These are phyloP conservation scores for Blattamonas nauphoetae DNA, from an alignment of 78 protist species.

Conservation along the genomic window DNA sequence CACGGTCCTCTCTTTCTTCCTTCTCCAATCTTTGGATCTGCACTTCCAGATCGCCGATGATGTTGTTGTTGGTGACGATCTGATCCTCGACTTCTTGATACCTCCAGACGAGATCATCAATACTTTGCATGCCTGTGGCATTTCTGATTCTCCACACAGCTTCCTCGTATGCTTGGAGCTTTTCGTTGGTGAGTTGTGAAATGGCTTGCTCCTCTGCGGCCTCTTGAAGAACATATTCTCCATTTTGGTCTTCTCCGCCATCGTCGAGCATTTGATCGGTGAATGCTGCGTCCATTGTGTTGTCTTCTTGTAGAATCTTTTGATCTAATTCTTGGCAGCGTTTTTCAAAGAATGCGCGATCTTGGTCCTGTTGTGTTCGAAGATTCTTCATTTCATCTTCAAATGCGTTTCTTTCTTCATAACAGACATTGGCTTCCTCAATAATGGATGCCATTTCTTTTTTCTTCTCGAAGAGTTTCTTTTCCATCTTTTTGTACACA, in stretches of 20 bases:
- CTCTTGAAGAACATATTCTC: slow-evolving; percentile 14
- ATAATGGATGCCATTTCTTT: slow-evolving; percentile 42
- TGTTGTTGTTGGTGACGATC: background rate
- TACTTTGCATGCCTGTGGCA: slow-evolving; percentile 54
- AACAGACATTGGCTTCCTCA: slow-evolving; percentile 44
- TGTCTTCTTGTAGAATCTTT: slow-evolving; percentile 17
- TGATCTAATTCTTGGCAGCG: slow-evolving; percentile 12
- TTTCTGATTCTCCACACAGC: slow-evolving; percentile 48
- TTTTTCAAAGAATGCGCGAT: background rate
- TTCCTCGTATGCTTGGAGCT: slow-evolving; percentile 50
- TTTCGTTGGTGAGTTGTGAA: slow-evolving; percentile 6
- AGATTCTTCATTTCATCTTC: background rate
- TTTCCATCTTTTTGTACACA: slow-evolving; percentile 48
- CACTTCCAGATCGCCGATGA: background rate
- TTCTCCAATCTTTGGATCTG: background rate
- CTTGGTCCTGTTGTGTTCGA: background rate
- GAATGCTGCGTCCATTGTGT: background rate
- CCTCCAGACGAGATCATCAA: slow-evolving; percentile 45
- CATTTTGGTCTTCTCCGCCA: background rate
- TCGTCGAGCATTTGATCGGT: background rate
- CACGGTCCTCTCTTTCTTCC: background rate
- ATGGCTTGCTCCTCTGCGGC: slow-evolving; percentile 8
- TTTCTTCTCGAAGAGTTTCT: slow-evolving; percentile 40
- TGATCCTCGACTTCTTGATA: slow-evolving; percentile 57
- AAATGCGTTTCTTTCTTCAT: slow-evolving; percentile 38